Evolutionary conservation across 2,329 filamentous ascomycete genomes (phyloP).

Genomic region (Lasiodiplodia sp.): DNA sequence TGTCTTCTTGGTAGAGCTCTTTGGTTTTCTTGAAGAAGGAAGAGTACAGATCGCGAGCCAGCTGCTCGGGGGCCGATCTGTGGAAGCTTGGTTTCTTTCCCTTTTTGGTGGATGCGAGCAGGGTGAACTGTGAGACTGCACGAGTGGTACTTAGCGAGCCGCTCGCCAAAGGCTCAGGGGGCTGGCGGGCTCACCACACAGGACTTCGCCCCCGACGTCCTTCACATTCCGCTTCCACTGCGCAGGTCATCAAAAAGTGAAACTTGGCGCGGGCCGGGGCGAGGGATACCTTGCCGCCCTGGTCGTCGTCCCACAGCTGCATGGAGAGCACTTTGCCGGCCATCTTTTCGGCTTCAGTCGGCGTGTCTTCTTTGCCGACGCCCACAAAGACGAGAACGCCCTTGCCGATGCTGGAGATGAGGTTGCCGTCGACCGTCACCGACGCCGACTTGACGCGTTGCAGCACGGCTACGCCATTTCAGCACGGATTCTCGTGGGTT

Average conservation of each 20-base stretch:
- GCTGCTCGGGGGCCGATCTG: constrained; percentile 78
- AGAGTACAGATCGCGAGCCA: constrained; percentile 83
- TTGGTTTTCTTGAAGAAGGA: constrained; percentile 81
- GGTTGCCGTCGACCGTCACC: constrained; percentile 88
- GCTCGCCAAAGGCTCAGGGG: background rate
- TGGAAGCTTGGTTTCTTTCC: constrained; percentile 96
- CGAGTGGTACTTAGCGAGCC: constrained; percentile 30
- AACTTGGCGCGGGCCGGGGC: background rate
- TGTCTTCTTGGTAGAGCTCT: constrained; percentile 72
- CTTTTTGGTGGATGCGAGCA: constrained; percentile 92
- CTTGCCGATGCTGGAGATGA: constrained; percentile 89
- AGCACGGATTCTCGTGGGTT: background rate
- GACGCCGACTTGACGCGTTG: constrained; percentile 95
- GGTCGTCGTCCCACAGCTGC: constrained; percentile 88
- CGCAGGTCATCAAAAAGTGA: constrained; percentile 30
- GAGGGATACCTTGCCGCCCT: constrained; percentile 66
- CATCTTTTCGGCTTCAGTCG: constrained; percentile 84
- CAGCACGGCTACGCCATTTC: constrained; percentile 72
- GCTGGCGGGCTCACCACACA: constrained; percentile 74
- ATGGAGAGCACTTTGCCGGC: constrained; percentile 88
- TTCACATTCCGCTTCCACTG: constrained; percentile 91
- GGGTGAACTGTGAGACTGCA: constrained; percentile 93
- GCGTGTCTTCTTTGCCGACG: constrained; percentile 86
- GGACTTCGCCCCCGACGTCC: constrained; percentile 87
- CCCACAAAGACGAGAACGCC: constrained; percentile 92